Evolutionary conservation across 768 basidiomycete species (phyloP).

Genomic region (Rhizopogon vulgaris): DNA sequence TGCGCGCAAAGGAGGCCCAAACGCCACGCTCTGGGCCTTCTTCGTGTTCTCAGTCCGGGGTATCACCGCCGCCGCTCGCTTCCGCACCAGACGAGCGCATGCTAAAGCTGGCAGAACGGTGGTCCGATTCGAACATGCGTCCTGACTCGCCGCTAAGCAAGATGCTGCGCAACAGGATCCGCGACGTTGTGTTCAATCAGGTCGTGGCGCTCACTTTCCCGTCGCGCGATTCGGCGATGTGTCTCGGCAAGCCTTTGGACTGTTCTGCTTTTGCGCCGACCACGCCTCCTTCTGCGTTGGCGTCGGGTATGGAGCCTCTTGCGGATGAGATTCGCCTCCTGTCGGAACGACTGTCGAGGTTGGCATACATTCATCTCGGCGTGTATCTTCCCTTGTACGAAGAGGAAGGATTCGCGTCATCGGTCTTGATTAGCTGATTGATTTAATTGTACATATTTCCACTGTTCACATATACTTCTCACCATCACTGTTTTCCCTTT

Average conservation of each 20-base stretch:
- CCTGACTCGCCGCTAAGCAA: constrained; percentile 50
- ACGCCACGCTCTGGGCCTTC: constrained; percentile 8
- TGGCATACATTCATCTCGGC: constrained; percentile 69
- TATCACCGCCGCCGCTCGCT: constrained; percentile 19
- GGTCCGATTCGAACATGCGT: constrained; percentile 66
- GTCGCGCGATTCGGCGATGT: constrained; percentile 31
- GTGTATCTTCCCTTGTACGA: constrained; percentile 78
- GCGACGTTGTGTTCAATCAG: constrained; percentile 54
- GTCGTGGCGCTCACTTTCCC: constrained; percentile 52
- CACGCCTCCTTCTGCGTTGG: constrained; percentile 15
- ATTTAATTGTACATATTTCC: neutral
- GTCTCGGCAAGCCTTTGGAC: constrained; percentile 23
- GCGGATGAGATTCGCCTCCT: constrained; percentile 59
- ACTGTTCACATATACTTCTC: neutral
- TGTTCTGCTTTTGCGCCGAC: constrained; percentile 4
- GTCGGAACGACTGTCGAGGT: constrained; percentile 63
- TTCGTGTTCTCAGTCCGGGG: constrained; percentile 16
- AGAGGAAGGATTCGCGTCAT: constrained; percentile 47
- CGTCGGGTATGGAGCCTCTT: constrained; percentile 68
- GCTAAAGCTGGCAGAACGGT: constrained; percentile 58
- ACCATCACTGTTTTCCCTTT: neutral
- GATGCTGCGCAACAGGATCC: constrained; percentile 58
- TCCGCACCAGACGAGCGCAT: constrained; percentile 45
- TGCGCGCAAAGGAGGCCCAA: constrained; percentile 51
- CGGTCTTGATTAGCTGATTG: neutral